These are phyloP conservation scores for Alternaria sp. DNA, from an alignment of 2,329 filamentous ascomycete genomes.

Conservation along the genomic window DNA sequence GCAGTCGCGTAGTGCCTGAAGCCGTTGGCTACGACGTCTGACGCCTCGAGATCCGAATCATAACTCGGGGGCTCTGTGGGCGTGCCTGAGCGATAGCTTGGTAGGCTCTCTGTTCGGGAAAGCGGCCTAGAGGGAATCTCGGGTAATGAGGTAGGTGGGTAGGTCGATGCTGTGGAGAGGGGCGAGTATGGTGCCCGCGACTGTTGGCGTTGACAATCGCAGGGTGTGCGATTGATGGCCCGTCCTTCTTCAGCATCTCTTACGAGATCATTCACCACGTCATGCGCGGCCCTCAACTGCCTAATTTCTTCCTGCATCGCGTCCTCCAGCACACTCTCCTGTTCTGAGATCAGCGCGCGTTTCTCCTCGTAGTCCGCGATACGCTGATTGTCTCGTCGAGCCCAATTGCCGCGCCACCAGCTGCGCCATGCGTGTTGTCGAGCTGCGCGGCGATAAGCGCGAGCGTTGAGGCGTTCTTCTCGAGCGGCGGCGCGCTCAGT, in stretches of 20 bases:
- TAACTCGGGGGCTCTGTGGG: slow-evolving; percentile 53
- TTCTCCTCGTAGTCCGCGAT: slow-evolving; percentile 62
- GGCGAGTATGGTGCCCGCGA: slow-evolving; percentile 33
- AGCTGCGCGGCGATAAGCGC: slow-evolving; percentile 63
- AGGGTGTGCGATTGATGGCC: slow-evolving; percentile 10
- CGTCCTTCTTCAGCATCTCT: slow-evolving; percentile 50
- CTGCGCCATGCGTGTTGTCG: slow-evolving; percentile 60
- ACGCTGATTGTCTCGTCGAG: slow-evolving; percentile 40
- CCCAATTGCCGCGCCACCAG: slow-evolving; percentile 57
- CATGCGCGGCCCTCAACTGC: slow-evolving; percentile 61
- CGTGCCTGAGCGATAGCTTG: slow-evolving; percentile 55
- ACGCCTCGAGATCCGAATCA: slow-evolving; percentile 51
- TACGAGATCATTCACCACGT: slow-evolving; percentile 61
- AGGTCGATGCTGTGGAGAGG: slow-evolving; percentile 41
- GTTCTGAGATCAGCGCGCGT: slow-evolving; percentile 56
- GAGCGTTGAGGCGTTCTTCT: slow-evolving; percentile 62
- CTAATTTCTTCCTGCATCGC: slow-evolving; percentile 57
- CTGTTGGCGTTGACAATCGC: slow-evolving; percentile 29
- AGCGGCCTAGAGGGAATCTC: slow-evolving; percentile 46
- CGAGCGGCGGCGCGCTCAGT: slow-evolving; percentile 62
- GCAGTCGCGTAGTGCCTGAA: slow-evolving; percentile 51
- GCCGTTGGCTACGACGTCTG: slow-evolving; percentile 53
- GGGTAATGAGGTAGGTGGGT: slow-evolving; percentile 40
- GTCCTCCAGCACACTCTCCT: slow-evolving; percentile 57
- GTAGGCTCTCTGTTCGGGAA: slow-evolving; percentile 52